A percentile compares a stretch with the other conserved stretches of the same genome.
phyloP scores from a whole-genome alignment of 2,329 filamentous ascomycete species.

The Cladophialophora psammophila region DNA sequence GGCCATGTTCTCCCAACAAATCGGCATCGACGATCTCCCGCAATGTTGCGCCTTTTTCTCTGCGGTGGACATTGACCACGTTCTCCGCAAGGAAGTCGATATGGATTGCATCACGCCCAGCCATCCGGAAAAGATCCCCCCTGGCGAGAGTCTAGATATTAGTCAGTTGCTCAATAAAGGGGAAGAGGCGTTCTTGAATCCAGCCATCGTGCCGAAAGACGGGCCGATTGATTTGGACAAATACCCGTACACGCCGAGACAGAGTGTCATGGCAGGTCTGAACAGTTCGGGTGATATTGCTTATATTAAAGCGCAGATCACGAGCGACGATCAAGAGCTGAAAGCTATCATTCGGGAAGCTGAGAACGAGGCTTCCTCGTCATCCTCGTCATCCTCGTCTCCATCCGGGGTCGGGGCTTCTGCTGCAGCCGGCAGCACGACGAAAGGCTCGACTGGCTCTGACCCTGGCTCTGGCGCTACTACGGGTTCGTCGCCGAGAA shows the following conservation, averaged over 20 bases:
- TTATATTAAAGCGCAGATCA: conserved; percentile 87
- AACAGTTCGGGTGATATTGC: conserved; percentile 55
- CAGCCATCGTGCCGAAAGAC: conserved; percentile 63
- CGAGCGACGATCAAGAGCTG: conserved; percentile 75
- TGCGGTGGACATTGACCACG: conserved; percentile 91
- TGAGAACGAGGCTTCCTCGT: conserved; percentile 47
- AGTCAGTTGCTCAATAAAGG: conserved; percentile 77
- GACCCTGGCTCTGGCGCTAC: conserved; percentile 19
- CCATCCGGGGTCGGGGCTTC: conserved; percentile 2
- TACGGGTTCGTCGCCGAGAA: conserved; percentile 20
- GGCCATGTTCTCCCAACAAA: conserved; percentile 96
- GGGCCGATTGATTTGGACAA: conserved; percentile 59
- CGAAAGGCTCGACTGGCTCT: conserved; percentile 11
- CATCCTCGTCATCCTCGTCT: not conserved
- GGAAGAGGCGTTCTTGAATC: conserved; percentile 71
- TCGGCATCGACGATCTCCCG: conserved; percentile 93
- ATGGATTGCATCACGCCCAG: conserved; percentile 97
- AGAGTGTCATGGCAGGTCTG: conserved; percentile 80
- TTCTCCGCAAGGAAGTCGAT: conserved; percentile 96
- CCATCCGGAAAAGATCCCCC: conserved; percentile 77
- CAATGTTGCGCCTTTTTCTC: conserved; percentile 96
- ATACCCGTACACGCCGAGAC: conserved; percentile 73
- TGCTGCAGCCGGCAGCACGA: conserved; percentile 13
- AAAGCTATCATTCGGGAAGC: conserved; percentile 72
- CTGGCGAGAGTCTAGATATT: conserved; percentile 89